Evolutionary conservation across 345 rosid genomes (phyloP).

Genomic region (Gossypium mustelinum): DNA sequence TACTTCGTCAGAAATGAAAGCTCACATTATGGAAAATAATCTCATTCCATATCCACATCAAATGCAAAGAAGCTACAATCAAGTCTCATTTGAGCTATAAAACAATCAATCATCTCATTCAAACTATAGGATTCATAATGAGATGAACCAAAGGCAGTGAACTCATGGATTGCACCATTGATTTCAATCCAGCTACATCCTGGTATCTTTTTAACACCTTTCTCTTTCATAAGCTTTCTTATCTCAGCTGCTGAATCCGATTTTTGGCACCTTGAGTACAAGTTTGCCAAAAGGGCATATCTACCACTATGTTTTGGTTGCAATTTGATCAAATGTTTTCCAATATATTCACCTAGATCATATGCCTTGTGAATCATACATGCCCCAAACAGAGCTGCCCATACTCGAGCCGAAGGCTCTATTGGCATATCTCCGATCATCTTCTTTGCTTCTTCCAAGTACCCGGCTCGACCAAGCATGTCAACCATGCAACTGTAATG

Average conservation of each 20-base stretch:
- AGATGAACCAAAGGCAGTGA: slow-evolving; percentile 25
- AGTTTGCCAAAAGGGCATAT: slow-evolving; percentile 31
- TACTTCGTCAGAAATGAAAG: background rate
- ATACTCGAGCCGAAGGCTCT: slow-evolving; percentile 34
- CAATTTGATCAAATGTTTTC: slow-evolving; percentile 23
- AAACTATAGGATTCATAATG: slow-evolving; percentile 12
- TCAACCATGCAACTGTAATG: slow-evolving; percentile 60
- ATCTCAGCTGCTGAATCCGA: slow-evolving; percentile 29
- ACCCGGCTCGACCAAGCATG: slow-evolving; percentile 46
- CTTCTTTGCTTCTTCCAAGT: slow-evolving; percentile 37
- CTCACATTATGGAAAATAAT: background rate
- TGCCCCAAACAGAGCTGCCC: slow-evolving; percentile 51
- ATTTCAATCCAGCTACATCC: slow-evolving; percentile 36
- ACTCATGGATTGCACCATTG: slow-evolving; percentile 23
- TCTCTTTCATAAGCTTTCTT: slow-evolving; percentile 31
- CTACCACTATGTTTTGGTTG: slow-evolving; percentile 29
- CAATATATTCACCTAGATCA: slow-evolving; percentile 31
- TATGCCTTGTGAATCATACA: slow-evolving; percentile 36
- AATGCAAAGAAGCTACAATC: slow-evolving; percentile 6
- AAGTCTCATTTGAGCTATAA: slow-evolving; percentile 14
- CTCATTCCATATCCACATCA: slow-evolving; percentile 15
- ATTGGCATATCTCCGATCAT: slow-evolving; percentile 41
- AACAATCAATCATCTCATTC: slow-evolving; percentile 21
- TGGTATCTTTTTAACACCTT: slow-evolving; percentile 22
- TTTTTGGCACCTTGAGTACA: slow-evolving; percentile 22